Evolutionary conservation across 345 rosid genomes (phyloP), one percentile per base, ranked within the genome.

Genomic region (Lenwebbia sp.): DNA sequence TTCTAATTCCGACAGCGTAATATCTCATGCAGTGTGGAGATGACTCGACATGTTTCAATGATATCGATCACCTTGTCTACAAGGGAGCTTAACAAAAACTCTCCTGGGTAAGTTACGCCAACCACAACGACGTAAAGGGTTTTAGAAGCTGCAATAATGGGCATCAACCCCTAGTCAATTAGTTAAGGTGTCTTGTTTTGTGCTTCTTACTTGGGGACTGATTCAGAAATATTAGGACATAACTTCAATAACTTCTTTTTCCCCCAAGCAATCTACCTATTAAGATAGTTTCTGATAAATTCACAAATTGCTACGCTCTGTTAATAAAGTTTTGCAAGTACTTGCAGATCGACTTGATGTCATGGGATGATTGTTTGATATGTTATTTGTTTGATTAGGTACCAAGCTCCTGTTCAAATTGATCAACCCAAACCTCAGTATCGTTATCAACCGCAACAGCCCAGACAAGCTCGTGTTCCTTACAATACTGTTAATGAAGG

Each of bases 41-140:
- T 92, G 95, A 95, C 96, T 82, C 96, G 99, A 74, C 96, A 94
- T 85, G 99, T 97, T 87, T 97, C 99, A 51, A 93, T 96, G 99
- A 96, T 97, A 85, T 93, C 99, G 70, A 92, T 97, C 86, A 94
- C 99, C 57, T 92, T 97, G 85, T 97, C 99, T 1, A 83, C 92
- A 28, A 89, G 58, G 89, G 98, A 96, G 89, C 95, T 96, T 40
- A 90, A 95, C 89, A 91, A 83, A 50, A 85, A 90, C 86, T 95
- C 99, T 88, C 93, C 96, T 49, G 99, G 99, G 99, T 96, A 93
- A 91, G 95, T 86, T 53, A 51, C 0, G 23, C 11, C 10, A 1
- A 4, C 84, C 6, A 53, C 40, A 30, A 13, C 54, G 25, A 51
- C 6, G 7, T 19, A 19, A 37, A 70, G 81, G 54, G 84, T 52